Evolutionary conservation across 495 filamentous ascomycete species (phyloP).

Genomic region (Tuber aestivum): DNA sequence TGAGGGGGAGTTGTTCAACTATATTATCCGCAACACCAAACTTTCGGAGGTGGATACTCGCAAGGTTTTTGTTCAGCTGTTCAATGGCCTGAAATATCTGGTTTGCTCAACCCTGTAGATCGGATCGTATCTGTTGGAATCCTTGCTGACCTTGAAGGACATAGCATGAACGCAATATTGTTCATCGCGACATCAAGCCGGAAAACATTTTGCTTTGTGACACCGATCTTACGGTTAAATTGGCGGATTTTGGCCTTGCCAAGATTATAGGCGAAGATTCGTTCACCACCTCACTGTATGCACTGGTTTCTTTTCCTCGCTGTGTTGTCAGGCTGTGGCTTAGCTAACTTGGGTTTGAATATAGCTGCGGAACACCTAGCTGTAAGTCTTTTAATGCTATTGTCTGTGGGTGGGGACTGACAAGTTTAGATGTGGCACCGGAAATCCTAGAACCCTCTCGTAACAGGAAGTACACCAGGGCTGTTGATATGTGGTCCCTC

Average conservation of each 20-base stretch:
- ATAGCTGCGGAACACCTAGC: slow-evolving; percentile 83
- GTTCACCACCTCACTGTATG: slow-evolving; percentile 87
- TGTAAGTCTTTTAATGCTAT: slow-evolving; percentile 49
- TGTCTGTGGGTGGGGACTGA: slow-evolving; percentile 14
- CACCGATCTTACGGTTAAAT: slow-evolving; percentile 75
- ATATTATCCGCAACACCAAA: slow-evolving; percentile 81
- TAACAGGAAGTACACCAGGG: slow-evolving; percentile 82
- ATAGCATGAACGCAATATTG: slow-evolving; percentile 94
- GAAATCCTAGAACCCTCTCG: slow-evolving; percentile 79
- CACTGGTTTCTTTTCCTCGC: slow-evolving; percentile 23
- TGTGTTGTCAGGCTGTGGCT: slow-evolving; percentile 6
- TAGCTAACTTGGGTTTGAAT: slow-evolving; percentile 11
- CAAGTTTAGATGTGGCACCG: slow-evolving; percentile 74
- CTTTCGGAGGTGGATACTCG: slow-evolving; percentile 75
- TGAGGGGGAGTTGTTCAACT: slow-evolving; percentile 92
- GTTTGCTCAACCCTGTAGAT: slow-evolving; percentile 51
- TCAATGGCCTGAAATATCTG: slow-evolving; percentile 89
- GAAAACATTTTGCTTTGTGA: slow-evolving; percentile 93
- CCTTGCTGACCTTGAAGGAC: slow-evolving; percentile 43
- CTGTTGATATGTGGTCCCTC: slow-evolving; percentile 94
- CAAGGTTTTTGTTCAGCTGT: slow-evolving; percentile 83
- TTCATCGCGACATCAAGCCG: slow-evolving; percentile 97
- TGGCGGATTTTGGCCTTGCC: slow-evolving; percentile 94
- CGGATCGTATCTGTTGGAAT: neutral
- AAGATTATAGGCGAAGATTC: slow-evolving; percentile 99